phyloP scores from a whole-genome alignment of 225 moss, liverwort and hornwort species.

The Bryoerythrophyllum caledonicum region DNA sequence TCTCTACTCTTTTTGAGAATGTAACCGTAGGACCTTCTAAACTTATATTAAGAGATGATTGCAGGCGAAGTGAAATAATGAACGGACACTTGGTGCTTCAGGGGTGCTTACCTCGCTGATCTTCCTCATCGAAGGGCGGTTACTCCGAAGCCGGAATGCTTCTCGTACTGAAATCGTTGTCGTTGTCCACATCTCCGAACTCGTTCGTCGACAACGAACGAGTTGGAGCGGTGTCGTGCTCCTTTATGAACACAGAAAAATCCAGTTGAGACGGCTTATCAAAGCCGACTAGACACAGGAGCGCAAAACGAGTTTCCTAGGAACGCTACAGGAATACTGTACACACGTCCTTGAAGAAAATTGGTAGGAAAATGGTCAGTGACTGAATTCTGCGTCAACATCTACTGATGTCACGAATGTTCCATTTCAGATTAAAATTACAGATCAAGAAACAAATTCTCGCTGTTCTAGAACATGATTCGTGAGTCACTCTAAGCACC shows the following conservation, averaged over 20 bases:
- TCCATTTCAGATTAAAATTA: slow-evolving; percentile 29
- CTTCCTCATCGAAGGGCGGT: neutral
- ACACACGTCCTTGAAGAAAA: neutral
- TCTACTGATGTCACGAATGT: neutral
- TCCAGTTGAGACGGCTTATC: neutral
- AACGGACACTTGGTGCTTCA: too few relatives aligned
- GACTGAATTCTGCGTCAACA: neutral
- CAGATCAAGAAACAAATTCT: slow-evolving; percentile 5
- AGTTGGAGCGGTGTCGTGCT: neutral
- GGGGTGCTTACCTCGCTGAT: neutral
- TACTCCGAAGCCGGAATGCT: neutral
- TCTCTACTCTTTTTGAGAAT: too few relatives aligned
- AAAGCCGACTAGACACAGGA: neutral
- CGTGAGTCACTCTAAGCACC: neutral
- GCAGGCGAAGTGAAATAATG: too few relatives aligned
- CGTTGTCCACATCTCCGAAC: neutral
- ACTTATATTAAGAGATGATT: too few relatives aligned
- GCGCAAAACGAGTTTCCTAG: neutral
- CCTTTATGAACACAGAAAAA: neutral
- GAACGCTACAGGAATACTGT: neutral
- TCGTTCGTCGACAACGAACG: too few relatives aligned
- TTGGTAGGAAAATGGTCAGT: neutral
- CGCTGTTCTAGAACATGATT: neutral
- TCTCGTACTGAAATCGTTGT: neutral
- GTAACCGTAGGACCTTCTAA: too few relatives aligned